Evolutionary conservation across 1,284 basidiomycete genomes (phyloP), one percentile per base, ranked within the genome.

Genomic region (Wallemia mellicola): DNA sequence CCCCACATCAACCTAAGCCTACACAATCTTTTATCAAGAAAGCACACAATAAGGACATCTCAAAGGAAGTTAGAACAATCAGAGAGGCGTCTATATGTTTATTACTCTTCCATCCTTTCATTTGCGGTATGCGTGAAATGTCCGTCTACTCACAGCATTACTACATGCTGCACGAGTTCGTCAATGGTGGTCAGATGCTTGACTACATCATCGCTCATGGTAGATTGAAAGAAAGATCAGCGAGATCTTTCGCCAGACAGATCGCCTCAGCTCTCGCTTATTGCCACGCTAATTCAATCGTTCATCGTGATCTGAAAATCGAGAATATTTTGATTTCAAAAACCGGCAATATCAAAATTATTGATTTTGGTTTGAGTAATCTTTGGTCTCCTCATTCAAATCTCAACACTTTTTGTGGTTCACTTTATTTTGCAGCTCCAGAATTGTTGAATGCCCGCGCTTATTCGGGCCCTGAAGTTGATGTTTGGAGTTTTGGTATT

Each of bases 181-280:
- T 98, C 71, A 91, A 91, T 66, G 92, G 94, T 57, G 92, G 94
- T 0, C 92, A 98, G 74, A 94, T 98, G 87, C 80, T 98, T 64
- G 92, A 98, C 77, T 98, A 95, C 70, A 98, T 98, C 73, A 98
- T 98, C 72, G 85, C 85, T 65, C 94, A 98, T 67, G 92, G 92
- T n/a, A 77, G 91, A 32, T 76, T 98, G 62, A 76, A 92, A 28
- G 94, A 98, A 70, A 79, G 92, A 60, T 86, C 89, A 28, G 92
- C 92, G 2, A 76, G 92, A 65, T 95, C 94, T 73, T 98, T 98
- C 72, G 89, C 91, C 0, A 74, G 92, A 25, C 92, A 98, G 71
- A 96, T 98, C 64, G 91, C 85, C 30, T 86, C 83, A 65, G 92
- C 94, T 0, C 74, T 98, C 38, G 85, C 94, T 67, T 96, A 98